These are phyloP conservation scores for Acacia pycnantha DNA, from an alignment of 331 rosid genomes.

Conservation along the genomic window DNA sequence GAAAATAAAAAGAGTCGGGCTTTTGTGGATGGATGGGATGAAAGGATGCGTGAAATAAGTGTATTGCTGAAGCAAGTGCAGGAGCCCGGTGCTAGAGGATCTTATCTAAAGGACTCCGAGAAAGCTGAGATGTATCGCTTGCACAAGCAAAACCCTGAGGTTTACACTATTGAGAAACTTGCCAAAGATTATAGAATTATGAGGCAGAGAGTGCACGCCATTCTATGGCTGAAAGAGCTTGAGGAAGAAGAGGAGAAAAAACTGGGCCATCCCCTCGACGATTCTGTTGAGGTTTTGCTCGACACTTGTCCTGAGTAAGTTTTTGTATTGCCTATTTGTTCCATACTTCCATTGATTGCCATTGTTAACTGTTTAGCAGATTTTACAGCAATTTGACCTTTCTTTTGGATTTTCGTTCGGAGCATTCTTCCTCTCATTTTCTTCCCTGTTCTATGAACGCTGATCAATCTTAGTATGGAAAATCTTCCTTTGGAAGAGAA, in stretches of 20 bases:
- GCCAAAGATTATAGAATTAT: conserved; percentile 86
- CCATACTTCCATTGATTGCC: neutral
- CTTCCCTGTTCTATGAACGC: neutral
- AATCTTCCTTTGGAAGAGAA: neutral
- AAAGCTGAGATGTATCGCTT: conserved; percentile 77
- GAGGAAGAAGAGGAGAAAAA: conserved; percentile 88
- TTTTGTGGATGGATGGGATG: conserved; percentile 59
- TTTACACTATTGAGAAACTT: conserved; percentile 73
- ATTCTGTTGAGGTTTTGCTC: conserved; percentile 84
- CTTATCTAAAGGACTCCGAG: conserved; percentile 85
- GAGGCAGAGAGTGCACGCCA: conserved; percentile 99
- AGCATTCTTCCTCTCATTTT: neutral
- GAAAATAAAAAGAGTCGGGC: conserved; percentile 50
- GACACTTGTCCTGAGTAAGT: conserved; percentile 83
- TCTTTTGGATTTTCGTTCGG: neutral
- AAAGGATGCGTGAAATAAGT: conserved; percentile 50
- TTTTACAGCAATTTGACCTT: neutral
- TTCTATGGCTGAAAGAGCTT: conserved; percentile 88
- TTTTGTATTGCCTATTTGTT: neutral
- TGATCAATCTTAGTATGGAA: neutral
- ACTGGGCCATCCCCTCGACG: conserved; percentile 82
- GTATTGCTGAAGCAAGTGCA: conserved; percentile 64
- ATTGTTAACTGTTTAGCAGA: neutral
- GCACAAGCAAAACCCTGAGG: conserved; percentile 76
- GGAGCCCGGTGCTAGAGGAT: conserved; percentile 91